phyloP scores from a whole-genome alignment of 176 grass and related monocot genomes.

The Poa annua region DNA sequence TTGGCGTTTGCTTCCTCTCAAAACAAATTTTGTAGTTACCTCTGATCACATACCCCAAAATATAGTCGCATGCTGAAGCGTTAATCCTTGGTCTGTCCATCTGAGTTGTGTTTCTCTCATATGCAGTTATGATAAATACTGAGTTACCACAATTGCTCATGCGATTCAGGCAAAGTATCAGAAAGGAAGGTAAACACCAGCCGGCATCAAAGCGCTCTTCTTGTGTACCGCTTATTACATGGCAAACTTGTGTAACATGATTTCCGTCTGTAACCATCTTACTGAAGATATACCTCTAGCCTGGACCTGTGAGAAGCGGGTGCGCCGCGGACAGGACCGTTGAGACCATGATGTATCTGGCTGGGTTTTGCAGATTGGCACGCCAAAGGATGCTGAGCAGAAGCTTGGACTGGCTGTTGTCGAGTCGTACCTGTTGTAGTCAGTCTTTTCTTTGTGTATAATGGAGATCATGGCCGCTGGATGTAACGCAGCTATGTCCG shows the following conservation, averaged over 20 bases:
- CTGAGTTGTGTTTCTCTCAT: no score
- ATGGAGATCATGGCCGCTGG: no score
- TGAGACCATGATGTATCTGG: conserved; percentile 81
- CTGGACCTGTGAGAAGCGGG: conserved; percentile 72
- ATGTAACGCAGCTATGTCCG: no score
- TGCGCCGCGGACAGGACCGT: conserved; percentile 63
- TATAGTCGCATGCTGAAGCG: no score
- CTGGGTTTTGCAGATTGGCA: conserved; percentile 66
- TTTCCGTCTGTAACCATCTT: conserved; percentile 20
- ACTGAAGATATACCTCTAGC: conserved; percentile 84
- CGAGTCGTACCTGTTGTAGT: conserved; percentile 73
- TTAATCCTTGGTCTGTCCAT: no score
- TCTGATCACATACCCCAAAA: no score
- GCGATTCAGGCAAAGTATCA: conserved; percentile 88
- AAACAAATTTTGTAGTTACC: no score
- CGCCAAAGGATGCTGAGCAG: conserved; percentile 83
- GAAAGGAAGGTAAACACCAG: conserved; percentile 75
- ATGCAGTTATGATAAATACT: no score
- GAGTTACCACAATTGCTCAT: conserved; percentile 70
- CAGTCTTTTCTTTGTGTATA: conserved; percentile 17
- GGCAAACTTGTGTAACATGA: conserved; percentile 11
- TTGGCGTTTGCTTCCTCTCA: no score
- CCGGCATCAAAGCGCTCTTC: background rate
- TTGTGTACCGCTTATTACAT: background rate
- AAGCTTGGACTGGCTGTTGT: conserved; percentile 94